Evolutionary conservation across 805 yeast species (phyloP), one percentile per base, ranked within the genome.

Genomic region (Wickerhamomyces silvicola): DNA sequence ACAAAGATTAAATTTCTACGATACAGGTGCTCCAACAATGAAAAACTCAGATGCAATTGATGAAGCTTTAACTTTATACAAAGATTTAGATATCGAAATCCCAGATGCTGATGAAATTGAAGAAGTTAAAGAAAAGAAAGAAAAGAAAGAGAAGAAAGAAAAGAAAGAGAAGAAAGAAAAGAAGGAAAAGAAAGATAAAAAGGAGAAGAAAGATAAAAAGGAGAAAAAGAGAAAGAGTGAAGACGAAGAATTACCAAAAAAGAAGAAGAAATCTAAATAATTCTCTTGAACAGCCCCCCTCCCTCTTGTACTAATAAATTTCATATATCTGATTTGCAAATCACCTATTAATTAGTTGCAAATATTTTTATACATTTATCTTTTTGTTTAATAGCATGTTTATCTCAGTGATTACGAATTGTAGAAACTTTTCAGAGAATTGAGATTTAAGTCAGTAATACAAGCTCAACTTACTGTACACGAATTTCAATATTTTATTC

Each of bases 11-110:
- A 82, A 78, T 63, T 92, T 92, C 60, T 92, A 87, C 71, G 95
- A 85, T 60, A 83, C 95, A 36, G 98, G 98, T 59, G 82, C 83
- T 51, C 79, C 97, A 33, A 96, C 97, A 54, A 82, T 88, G 78
- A 92, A 90, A 74, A 92, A 92, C 59, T 66, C 90, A 26, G 94
- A 86, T 48, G 97, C 97, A 46, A 83, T 92, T 66, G 75, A 81
- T 59, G 84, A 82, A 64, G 98, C 97, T 35, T 72, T 92, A 64
- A 77, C 80, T 33, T 71, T 81, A 53, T 67, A 60, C 44, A 68
- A 60, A 39, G 71, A 63, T 37, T 59, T 66, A 34, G 81, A 75
- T 47, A 59, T 64, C 38, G 68, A 56, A 41, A 48, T 54, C 22
- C 57, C 52, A 36, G 62, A 56, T 21, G 63, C 45, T 28, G 54